Evolutionary conservation across 768 basidiomycete genomes (phyloP).

Genomic region (Lenzites betulinus): DNA sequence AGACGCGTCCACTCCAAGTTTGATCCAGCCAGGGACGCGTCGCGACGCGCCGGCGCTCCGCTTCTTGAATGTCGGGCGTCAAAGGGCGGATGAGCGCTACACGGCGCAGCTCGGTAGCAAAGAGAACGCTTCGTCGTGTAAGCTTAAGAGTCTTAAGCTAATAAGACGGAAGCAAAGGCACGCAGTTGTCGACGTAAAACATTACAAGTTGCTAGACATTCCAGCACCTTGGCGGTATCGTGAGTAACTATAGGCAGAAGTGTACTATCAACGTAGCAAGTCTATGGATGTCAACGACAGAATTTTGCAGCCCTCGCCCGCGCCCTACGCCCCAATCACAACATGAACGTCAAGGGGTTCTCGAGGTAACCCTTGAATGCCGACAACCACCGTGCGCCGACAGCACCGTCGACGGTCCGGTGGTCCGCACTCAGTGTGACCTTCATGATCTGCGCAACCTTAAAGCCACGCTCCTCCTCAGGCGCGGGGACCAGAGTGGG

Average conservation of each 20-base stretch:
- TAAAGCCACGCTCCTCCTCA: conserved; percentile 93
- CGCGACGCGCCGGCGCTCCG: conserved; percentile 1
- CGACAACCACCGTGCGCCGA: conserved; percentile 89
- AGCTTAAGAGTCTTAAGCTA: no score
- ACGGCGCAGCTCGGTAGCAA: no score
- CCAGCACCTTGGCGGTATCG: conserved; percentile 20
- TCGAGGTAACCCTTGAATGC: conserved; percentile 97
- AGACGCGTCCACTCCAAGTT: neutral
- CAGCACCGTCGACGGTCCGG: conserved; percentile 93
- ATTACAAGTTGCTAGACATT: conserved; percentile 22
- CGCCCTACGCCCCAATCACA: conserved; percentile 46
- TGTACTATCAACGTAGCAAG: conserved; percentile 20
- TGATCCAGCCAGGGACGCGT: conserved; percentile 1
- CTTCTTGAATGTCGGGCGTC: neutral
- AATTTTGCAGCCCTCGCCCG: conserved; percentile 12
- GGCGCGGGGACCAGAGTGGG: conserved; percentile 86
- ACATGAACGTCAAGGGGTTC: conserved; percentile 96
- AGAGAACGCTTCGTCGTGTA: no score
- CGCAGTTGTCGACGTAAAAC: neutral
- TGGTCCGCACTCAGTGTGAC: conserved; percentile 96
- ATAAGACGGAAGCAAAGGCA: no score
- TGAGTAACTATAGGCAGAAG: conserved; percentile 24
- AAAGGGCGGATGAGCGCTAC: no score
- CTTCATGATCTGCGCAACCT: conserved; percentile 90
- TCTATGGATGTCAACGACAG: conserved; percentile 19